phyloP scores from a whole-genome alignment of 2,329 filamentous ascomycete species.

The Diaporthe nobilis region DNA sequence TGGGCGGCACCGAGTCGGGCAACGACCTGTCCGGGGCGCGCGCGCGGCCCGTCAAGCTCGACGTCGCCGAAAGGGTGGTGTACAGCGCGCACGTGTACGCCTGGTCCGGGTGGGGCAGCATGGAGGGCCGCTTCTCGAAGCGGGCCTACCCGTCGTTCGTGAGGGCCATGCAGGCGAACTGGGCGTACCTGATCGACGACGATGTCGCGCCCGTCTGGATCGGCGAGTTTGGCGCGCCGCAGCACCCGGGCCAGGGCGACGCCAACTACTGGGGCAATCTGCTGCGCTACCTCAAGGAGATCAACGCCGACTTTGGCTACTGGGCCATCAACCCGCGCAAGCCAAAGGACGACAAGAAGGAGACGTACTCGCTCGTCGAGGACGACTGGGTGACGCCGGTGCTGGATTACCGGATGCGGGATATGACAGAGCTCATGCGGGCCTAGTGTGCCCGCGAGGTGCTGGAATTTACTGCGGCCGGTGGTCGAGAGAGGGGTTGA shows the following conservation, averaged over 20 bases:
- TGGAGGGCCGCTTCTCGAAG: constrained; percentile 71
- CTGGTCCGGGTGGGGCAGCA: constrained; percentile 79
- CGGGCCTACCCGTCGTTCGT: constrained; percentile 75
- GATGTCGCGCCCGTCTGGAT: constrained; percentile 76
- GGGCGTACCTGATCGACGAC: constrained; percentile 73
- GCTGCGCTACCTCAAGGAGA: constrained; percentile 68
- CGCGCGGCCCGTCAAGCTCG: constrained; percentile 69
- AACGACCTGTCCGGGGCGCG: constrained; percentile 74
- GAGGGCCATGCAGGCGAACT: constrained; percentile 73
- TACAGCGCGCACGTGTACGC: constrained; percentile 79
- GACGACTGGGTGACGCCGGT: constrained; percentile 76
- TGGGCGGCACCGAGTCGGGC: constrained; percentile 77
- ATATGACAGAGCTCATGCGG: constrained; percentile 70
- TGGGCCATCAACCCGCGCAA: constrained; percentile 80
- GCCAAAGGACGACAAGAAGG: constrained; percentile 67
- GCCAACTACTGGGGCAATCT: constrained; percentile 77
- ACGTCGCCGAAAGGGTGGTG: constrained; percentile 69
- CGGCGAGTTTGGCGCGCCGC: constrained; percentile 75
- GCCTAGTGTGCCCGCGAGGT: constrained; percentile 38
- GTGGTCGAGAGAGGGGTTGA: background rate
- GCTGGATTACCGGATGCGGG: constrained; percentile 73
- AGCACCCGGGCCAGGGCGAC: constrained; percentile 67
- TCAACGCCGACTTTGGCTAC: constrained; percentile 78
- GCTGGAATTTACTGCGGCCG: constrained; percentile 9
- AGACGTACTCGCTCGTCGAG: constrained; percentile 73